Conservation (phyloP, 306 rosid species). For the Hippophae rhamnoides region DNA sequence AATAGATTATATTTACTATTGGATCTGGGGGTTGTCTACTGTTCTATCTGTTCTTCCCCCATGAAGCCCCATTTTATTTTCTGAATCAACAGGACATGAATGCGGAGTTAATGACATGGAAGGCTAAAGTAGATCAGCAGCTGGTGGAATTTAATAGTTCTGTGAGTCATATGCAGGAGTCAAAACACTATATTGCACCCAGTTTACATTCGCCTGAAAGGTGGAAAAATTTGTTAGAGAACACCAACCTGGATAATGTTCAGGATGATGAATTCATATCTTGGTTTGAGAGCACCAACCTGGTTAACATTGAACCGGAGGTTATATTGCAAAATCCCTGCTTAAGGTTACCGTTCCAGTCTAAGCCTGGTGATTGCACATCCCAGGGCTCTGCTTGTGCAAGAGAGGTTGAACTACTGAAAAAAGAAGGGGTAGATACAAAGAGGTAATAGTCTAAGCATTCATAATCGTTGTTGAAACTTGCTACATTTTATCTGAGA, state of each 20-base stretch:
- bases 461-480: background rate
- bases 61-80: too few relatives aligned
- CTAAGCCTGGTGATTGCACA: conserved; percentile 16
- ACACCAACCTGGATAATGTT: conserved; percentile 34
- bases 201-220: conserved; percentile 44
- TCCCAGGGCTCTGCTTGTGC: conserved; percentile 16
- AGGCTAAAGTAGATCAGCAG: conserved; percentile 36
- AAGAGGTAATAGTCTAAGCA: background rate
- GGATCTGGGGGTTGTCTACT: too few relatives aligned
- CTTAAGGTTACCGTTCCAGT: conserved; percentile 26
- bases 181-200: conserved; percentile 29
- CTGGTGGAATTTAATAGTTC: conserved; percentile 43
- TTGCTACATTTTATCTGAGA: conserved; percentile 6
- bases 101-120: too few relatives aligned
- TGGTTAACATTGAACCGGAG: conserved; percentile 35
- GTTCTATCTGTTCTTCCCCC: too few relatives aligned
- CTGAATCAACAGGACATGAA: too few relatives aligned
- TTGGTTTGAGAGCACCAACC: conserved; percentile 51
- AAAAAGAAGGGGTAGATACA: conserved; percentile 24
- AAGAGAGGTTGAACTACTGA: conserved; percentile 20
- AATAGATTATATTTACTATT: too few relatives aligned
- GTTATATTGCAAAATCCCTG: conserved; percentile 29
- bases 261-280: conserved; percentile 50
- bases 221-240: conserved; percentile 78
- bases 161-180: conserved; percentile 38